Conservation (phyloP, 768 basidiomycete species). For the Leccinum variicolor region DNA sequence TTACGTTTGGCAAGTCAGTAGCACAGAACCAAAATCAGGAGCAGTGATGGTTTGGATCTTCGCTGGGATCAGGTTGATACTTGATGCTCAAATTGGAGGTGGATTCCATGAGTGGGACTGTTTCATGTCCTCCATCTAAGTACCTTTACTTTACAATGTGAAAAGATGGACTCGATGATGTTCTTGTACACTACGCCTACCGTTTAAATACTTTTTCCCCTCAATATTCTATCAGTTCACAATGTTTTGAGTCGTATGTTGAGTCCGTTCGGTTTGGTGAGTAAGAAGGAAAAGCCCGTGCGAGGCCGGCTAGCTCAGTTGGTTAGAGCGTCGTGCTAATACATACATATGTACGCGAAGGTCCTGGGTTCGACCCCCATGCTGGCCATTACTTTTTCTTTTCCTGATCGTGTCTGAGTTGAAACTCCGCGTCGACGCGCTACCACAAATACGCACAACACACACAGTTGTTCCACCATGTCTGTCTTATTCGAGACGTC, state of each 20-base stretch:
- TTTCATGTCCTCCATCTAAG: neutral
- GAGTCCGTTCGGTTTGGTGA: neutral
- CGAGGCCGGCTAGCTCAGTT: slow-evolving; percentile 85
- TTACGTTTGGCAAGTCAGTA: slow-evolving; percentile 26
- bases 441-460: too few relatives aligned
- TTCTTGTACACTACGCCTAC: slow-evolving; percentile 17
- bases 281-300: neutral
- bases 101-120: neutral
- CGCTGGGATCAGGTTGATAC: neutral
- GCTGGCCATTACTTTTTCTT: slow-evolving; percentile 29
- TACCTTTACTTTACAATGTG: neutral
- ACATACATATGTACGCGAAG: slow-evolving; percentile 27
- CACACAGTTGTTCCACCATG: slow-evolving; percentile 43
- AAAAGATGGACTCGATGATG: neutral
- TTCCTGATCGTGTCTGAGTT: neutral
- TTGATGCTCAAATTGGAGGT: neutral
- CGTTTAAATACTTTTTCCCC: slow-evolving; percentile 2
- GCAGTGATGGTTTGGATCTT: slow-evolving; percentile 18
- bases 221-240: neutral
- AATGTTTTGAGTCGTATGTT: neutral
- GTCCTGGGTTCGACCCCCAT: slow-evolving; percentile 42
- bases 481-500: slow-evolving; percentile 97
- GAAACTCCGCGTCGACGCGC: neutral
- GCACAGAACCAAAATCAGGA: slow-evolving; percentile 33
- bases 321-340: slow-evolving; percentile 90